phyloP scores from a whole-genome alignment of 495 filamentous ascomycete genomes.

The Neurospora tetrasperma region DNA sequence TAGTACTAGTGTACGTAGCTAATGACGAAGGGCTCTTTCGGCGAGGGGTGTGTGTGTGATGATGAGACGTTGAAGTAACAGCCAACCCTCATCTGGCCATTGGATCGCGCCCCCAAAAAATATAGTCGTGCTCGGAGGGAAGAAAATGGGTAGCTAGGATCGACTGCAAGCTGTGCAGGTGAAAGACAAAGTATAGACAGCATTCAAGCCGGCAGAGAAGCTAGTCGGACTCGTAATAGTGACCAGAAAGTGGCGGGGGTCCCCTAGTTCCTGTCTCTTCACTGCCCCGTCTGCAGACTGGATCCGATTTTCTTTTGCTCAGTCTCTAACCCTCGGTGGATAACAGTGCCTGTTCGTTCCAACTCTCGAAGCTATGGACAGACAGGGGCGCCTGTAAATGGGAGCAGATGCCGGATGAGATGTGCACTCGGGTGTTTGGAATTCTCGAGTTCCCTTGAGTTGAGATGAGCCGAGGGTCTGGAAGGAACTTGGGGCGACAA shows the following conservation, averaged over 20 bases:
- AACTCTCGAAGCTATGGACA: not conserved
- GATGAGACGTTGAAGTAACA: constrained; percentile 41
- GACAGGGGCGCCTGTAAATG: constrained; percentile 1
- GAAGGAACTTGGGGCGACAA: constrained; percentile 18
- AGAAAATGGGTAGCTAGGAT: constrained; percentile 13
- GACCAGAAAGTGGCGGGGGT: constrained; percentile 19
- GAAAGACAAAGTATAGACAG: constrained; percentile 10
- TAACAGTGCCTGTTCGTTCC: constrained; percentile 8
- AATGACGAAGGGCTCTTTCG: constrained; percentile 27
- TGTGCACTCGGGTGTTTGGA: not conserved
- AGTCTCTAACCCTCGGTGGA: constrained; percentile 1
- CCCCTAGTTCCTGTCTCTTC: constrained; percentile 20
- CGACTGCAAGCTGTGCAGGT: constrained; percentile 15
- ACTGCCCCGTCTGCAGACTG: constrained; percentile 12
- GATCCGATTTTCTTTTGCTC: constrained; percentile 10
- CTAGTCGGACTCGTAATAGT: constrained; percentile 13
- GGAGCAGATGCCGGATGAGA: constrained; percentile 6
- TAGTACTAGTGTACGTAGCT: constrained; percentile 13
- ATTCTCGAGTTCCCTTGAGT: not conserved
- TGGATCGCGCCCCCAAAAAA: constrained; percentile 20
- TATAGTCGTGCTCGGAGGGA: constrained; percentile 23
- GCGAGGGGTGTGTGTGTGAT: constrained; percentile 27
- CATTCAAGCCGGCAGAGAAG: constrained; percentile 17
- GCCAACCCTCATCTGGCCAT: constrained; percentile 40
- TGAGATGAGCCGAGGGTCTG: constrained; percentile 3